Base-by-base conservation (phyloP, 805 yeast genomes). In the Wickerhamomyces alni region DNA sequence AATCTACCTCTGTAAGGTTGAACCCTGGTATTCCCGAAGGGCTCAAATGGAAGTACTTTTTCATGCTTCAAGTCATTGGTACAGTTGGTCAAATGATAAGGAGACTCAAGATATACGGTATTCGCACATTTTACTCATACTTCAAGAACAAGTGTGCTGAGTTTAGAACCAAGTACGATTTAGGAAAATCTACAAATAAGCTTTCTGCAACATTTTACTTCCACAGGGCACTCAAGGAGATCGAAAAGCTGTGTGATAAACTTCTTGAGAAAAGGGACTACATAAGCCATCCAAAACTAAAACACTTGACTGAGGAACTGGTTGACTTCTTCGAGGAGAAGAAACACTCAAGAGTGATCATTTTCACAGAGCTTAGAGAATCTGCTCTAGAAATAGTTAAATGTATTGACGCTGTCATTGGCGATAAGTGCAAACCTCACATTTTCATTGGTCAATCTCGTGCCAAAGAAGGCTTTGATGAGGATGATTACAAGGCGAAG, bases 401-500 rank as follows among this genome's bases (percentile, higher is more conserved):
- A 46, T 72, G 63, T 38, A 62, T 80, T 35, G 91, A 82, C 47
- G 44, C 55, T 7, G 46, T 57, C 40, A 55, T 53, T 30, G 61
- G 60, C 40, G 50, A 44, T 22, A 63, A 45, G 30, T 61, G 75
- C 17, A 72, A 74, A 36, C 86, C 98, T 0, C 95, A 87, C 57
- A 77, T 91, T 18, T 93, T 93, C 56, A 87, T 93, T 46, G 99
- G 99, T 0, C 99, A 93, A 57, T 74, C 95, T 0, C 75, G 74
- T 44, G 89, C 80, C 39, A 80, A 77, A 52, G 87, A 80, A 35
- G 77, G 71, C 26, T 80, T 81, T 55, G 84, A 81, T 54, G 80
- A 80, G 43, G 74, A 61, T 3, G 66, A 65, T 7, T 77, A 65
- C 47, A 53, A 62, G 11, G 54, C 65, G 29, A 74, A 73, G 43